Conservation (phyloP, 805 yeast species). For the Kazachstania martiniae region DNA sequence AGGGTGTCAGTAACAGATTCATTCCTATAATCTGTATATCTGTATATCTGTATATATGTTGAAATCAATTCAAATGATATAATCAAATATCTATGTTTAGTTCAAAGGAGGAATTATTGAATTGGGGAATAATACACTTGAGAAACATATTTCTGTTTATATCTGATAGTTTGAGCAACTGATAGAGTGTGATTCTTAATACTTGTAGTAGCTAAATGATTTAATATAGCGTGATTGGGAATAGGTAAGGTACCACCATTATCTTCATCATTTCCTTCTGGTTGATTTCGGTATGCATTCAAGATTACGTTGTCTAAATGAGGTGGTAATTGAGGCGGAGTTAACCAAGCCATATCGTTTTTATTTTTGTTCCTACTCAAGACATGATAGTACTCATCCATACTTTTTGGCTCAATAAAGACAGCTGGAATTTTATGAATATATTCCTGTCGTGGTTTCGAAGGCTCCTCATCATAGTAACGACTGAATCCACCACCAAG, state of each 20-base stretch:
- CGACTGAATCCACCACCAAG: slow-evolving; percentile 74
- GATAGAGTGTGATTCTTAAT: slow-evolving; percentile 88
- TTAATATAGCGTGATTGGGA: slow-evolving; percentile 87
- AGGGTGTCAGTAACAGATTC: too few relatives aligned
- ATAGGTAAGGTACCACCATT: slow-evolving; percentile 57
- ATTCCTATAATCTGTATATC: too few relatives aligned
- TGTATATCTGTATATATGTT: background rate
- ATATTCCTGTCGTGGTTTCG: slow-evolving; percentile 29
- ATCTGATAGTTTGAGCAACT: slow-evolving; percentile 81
- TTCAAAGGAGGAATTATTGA: too few relatives aligned
- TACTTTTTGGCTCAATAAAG: slow-evolving; percentile 71
- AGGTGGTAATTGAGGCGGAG: slow-evolving; percentile 95
- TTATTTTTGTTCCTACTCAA: slow-evolving; percentile 48
- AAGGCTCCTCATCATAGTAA: slow-evolving; percentile 51
- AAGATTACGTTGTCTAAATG: slow-evolving; percentile 87
- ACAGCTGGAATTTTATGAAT: slow-evolving; percentile 70
- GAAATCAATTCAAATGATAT: too few relatives aligned
- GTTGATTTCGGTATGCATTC: slow-evolving; percentile 43
- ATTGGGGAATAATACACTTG: slow-evolving; percentile 81
- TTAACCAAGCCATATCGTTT: slow-evolving; percentile 44
- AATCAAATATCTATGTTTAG: too few relatives aligned
- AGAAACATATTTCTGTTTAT: slow-evolving; percentile 78
- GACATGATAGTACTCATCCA: slow-evolving; percentile 75
- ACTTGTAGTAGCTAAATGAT: slow-evolving; percentile 90
- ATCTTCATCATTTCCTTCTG: slow-evolving; percentile 8